phyloP scores from a whole-genome alignment of 2,329 filamentous ascomycete species.

The Talaromyces funiculosus region DNA sequence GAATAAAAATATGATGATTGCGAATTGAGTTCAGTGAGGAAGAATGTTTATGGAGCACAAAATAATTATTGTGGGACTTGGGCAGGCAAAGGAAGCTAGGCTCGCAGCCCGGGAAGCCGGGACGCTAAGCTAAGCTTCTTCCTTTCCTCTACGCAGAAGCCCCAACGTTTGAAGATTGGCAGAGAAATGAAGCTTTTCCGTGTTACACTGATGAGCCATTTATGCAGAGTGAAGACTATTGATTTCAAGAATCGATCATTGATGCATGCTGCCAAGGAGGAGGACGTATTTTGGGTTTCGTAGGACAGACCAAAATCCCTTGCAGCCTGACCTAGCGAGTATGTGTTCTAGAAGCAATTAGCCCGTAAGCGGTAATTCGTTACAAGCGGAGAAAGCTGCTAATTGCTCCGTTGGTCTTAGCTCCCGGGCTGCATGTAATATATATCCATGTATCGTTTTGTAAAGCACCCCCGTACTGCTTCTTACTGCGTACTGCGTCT shows the following conservation, averaged over 20 bases:
- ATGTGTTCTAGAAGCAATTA: constrained; percentile 1
- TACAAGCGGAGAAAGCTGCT: background rate
- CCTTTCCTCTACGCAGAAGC: background rate
- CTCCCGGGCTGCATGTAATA: background rate
- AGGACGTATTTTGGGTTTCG: too few relatives aligned
- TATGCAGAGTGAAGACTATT: background rate
- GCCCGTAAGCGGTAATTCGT: background rate
- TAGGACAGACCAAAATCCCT: background rate
- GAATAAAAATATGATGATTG: background rate
- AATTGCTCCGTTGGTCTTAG: background rate
- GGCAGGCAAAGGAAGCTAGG: background rate
- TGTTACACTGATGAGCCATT: background rate
- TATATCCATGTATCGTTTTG: background rate
- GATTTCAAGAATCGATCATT: background rate
- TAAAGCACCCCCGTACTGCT: background rate
- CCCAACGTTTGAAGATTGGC: background rate
- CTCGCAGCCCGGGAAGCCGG: constrained; percentile 10
- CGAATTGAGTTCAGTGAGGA: background rate
- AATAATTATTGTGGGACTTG: background rate
- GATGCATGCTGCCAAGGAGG: background rate
- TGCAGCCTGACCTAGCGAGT: background rate
- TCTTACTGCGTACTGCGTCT: constrained; percentile 4
- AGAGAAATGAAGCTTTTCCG: background rate
- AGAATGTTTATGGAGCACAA: background rate
- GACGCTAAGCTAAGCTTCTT: constrained; percentile 9